A percentile compares a stretch with the other conserved stretches of the same genome.
Conservation (phyloP, 805 yeast genomes). For the Komagataella phaffii region DNA sequence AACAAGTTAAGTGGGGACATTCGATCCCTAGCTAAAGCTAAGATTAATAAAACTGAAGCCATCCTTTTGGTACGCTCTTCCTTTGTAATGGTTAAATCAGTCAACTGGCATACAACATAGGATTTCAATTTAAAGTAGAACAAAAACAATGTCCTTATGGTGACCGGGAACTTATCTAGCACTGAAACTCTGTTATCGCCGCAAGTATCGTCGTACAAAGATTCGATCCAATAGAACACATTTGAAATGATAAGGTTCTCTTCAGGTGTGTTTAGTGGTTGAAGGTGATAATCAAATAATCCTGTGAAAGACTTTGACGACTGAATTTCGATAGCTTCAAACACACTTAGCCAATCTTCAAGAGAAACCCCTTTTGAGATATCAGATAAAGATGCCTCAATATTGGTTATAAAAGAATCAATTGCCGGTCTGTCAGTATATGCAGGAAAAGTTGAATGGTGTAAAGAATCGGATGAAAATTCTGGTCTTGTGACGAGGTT, state of each 20-base stretch:
- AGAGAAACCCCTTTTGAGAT: constrained; percentile 43
- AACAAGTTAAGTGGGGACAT: constrained; percentile 46
- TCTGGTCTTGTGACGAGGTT: constrained; percentile 16
- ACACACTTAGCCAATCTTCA: constrained; percentile 70
- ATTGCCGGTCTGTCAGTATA: constrained; percentile 33
- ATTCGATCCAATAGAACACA: constrained; percentile 55
- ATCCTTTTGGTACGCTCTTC: constrained; percentile 56
- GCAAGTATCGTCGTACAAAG: constrained; percentile 28
- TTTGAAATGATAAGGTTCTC: constrained; percentile 52
- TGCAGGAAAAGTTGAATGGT: constrained; percentile 19
- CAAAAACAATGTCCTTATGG: constrained; percentile 51
- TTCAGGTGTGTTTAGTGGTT: constrained; percentile 25
- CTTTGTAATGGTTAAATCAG: constrained; percentile 42
- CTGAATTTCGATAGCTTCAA: constrained; percentile 60
- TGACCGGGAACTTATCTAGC: constrained; percentile 45
- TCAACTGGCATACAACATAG: constrained; percentile 50
- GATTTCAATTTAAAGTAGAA: constrained; percentile 55
- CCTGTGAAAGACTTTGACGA: constrained; percentile 42
- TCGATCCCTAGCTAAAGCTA: constrained; percentile 52
- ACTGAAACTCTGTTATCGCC: constrained; percentile 18
- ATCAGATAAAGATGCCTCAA: constrained; percentile 49
- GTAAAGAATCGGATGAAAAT: constrained; percentile 25
- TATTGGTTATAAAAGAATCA: constrained; percentile 44
- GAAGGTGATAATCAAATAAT: constrained; percentile 41
- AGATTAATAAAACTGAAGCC: constrained; percentile 50